phyloP scores from a whole-genome alignment of 331 rosid genomes.

The Cydonia oblonga region DNA sequence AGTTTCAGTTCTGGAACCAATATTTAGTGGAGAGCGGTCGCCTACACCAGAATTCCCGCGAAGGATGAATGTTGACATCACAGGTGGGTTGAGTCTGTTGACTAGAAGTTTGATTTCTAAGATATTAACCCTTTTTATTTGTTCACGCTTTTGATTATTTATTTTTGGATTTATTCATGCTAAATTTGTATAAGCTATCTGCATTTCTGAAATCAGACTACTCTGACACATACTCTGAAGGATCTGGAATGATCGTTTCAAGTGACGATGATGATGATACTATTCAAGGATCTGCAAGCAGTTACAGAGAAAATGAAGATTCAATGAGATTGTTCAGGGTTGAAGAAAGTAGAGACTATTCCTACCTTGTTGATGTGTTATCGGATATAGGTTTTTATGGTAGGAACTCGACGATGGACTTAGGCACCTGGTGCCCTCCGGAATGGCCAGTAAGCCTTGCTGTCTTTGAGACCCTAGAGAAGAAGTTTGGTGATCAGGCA shows the following conservation, averaged over 20 bases:
- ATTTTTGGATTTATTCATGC: neutral
- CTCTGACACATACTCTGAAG: slow-evolving; percentile 47
- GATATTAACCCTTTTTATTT: neutral
- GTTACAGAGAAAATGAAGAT: slow-evolving; percentile 23
- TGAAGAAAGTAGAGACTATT: slow-evolving; percentile 59
- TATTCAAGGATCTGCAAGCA: slow-evolving; percentile 23
- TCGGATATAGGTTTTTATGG: slow-evolving; percentile 35
- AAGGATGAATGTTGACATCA: slow-evolving; percentile 13
- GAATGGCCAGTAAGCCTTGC: slow-evolving; percentile 54
- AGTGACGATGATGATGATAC: slow-evolving; percentile 72
- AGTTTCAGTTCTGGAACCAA: slow-evolving; percentile 57
- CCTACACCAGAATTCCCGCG: slow-evolving; percentile 19
- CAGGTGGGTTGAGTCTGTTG: slow-evolving; percentile 44
- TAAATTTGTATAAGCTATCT: slow-evolving; percentile 16
- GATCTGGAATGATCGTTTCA: slow-evolving; percentile 40
- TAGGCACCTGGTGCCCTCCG: slow-evolving; percentile 31
- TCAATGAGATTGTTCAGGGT: slow-evolving; percentile 25
- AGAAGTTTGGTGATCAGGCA: slow-evolving; percentile 60
- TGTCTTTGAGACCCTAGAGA: slow-evolving; percentile 56
- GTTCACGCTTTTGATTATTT: neutral
- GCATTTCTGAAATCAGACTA: slow-evolving; percentile 38
- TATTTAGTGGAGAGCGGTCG: slow-evolving; percentile 28
- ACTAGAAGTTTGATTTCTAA: neutral
- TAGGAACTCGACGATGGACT: slow-evolving; percentile 25
- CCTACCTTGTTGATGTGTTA: slow-evolving; percentile 67